These are phyloP conservation scores for Daphne laureola DNA, from an alignment of 441 rosid species.

Conservation along the genomic window DNA sequence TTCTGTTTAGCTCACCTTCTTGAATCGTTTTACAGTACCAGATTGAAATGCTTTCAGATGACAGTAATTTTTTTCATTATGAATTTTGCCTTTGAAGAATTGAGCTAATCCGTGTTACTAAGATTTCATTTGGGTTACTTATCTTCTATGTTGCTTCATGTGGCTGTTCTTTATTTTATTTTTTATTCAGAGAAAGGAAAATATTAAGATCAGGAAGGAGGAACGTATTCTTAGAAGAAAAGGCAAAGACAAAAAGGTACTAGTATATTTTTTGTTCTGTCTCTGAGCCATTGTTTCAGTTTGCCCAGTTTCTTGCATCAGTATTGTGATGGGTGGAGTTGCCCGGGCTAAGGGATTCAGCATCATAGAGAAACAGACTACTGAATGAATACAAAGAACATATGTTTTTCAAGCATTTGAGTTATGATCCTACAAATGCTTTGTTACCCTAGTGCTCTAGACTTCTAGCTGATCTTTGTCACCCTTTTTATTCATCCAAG, in stretches of 20 bases:
- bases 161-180: conserved; percentile 15
- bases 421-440: too few species aligned
- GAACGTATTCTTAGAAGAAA: conserved; percentile 32
- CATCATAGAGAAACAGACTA: too few species aligned
- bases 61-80: background rate
- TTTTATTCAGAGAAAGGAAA: conserved; percentile 48
- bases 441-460: too few species aligned
- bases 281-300: background rate
- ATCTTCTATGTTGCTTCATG: background rate
- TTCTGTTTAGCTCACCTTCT: background rate
- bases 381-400: too few species aligned
- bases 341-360: too few species aligned
- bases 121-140: background rate
- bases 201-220: conserved; percentile 59
- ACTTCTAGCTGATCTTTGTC: too few species aligned
- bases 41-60: background rate
- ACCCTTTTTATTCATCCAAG: too few species aligned
- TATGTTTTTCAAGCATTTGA: too few species aligned
- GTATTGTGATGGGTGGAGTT: too few species aligned
- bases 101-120: too few species aligned
- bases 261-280: background rate
- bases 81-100: background rate
- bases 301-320: too few species aligned
- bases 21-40: background rate
- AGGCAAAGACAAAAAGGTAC: conserved; percentile 57